Percentiles rank a stretch among this genome's conserved stretches.
Evolutionary conservation across 2,329 filamentous ascomycete genomes (phyloP).

Genomic region (Trichoderma breve): DNA sequence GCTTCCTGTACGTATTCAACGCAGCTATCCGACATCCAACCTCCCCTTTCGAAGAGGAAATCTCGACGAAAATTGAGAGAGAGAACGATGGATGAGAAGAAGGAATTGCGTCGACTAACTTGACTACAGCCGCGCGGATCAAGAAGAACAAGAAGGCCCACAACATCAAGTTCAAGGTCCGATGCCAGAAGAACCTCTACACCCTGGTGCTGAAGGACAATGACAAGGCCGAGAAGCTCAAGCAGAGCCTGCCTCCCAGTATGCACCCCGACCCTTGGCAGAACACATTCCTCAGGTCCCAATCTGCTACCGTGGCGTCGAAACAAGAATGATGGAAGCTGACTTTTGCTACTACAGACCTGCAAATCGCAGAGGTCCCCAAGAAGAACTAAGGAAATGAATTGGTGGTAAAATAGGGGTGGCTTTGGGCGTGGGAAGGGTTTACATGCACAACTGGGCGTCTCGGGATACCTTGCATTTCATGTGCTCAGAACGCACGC

Average conservation of each 20-base stretch:
- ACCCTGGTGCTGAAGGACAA: conserved; percentile 97
- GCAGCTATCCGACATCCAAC: conserved; percentile 13
- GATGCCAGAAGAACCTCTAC: conserved; percentile 95
- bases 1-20: conserved; percentile 80
- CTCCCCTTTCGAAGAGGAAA: background rate
- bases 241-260: conserved; percentile 98
- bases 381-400: conserved; percentile 49
- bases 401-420: conserved; percentile 26
- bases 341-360: conserved; percentile 36
- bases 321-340: conserved; percentile 18
- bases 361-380: conserved; percentile 53
- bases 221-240: conserved; percentile 99
- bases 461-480: conserved; percentile 57
- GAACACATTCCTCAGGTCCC: background rate
- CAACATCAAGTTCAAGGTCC: conserved; percentile 99
- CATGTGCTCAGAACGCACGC: conserved; percentile 41
- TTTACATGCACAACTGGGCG: conserved; percentile 49
- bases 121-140: conserved; percentile 72
- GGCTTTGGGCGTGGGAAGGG: conserved; percentile 32
- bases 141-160: conserved; percentile 91
- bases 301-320: background rate
- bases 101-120: conserved; percentile 30
- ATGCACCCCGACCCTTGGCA: conserved; percentile 44
- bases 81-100: background rate
- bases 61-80: background rate